Evolutionary conservation across 805 yeast genomes (phyloP).

Genomic region (Clavispora vitiphila): DNA sequence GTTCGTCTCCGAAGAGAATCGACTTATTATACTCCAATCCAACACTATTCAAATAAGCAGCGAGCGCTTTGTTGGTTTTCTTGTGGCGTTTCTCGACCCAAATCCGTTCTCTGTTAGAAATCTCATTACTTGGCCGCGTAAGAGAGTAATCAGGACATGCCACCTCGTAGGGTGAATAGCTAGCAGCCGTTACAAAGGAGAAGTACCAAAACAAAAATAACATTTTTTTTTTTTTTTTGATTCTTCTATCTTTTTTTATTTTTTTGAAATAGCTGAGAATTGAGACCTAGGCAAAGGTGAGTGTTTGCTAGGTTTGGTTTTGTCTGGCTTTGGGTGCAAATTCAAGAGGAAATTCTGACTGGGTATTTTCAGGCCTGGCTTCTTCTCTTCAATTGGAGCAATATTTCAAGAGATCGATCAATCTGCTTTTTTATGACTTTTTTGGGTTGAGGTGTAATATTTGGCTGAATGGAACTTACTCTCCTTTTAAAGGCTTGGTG

Average conservation of each 20-base stretch:
- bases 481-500: background rate
- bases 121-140: conserved; percentile 43
- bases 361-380: too few relatives aligned
- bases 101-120: conserved; percentile 43
- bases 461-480: background rate
- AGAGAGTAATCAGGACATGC: conserved; percentile 41
- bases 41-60: conserved; percentile 5
- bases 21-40: conserved; percentile 6
- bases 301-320: too few relatives aligned
- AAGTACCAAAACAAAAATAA: background rate
- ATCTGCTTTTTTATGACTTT: too few relatives aligned
- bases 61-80: conserved; percentile 12
- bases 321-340: too few relatives aligned
- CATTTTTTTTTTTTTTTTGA: background rate
- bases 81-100: conserved; percentile 42
- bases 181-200: background rate
- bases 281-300: too few relatives aligned
- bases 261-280: too few relatives aligned
- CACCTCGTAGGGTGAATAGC: conserved; percentile 57
- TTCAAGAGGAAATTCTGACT: too few relatives aligned
- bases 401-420: too few relatives aligned
- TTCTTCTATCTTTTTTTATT: too few relatives aligned
- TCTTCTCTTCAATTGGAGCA: too few relatives aligned
- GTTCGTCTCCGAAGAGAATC: background rate
- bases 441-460: too few relatives aligned